Evolutionary conservation across 1,284 basidiomycete genomes (phyloP), one percentile per base, ranked within the genome.

Genomic region (Puccinia hordei): DNA sequence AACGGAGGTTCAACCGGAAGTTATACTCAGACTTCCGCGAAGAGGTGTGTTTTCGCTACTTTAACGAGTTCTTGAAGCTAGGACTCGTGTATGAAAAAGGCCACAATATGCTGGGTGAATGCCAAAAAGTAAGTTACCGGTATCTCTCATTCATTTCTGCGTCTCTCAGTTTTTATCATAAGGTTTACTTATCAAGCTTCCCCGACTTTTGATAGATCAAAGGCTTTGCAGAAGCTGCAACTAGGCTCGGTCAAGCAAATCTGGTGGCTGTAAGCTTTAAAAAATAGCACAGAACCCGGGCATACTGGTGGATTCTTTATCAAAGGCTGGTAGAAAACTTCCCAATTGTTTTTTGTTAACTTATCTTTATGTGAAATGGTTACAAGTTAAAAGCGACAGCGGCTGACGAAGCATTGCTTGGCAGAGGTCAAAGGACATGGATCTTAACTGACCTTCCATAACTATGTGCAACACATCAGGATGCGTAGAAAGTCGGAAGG

Each of bases 1-100:
- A 93, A 91, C 88, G 92, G 35, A 90, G 89, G 85, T 89, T 90
- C 83, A 94, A 93, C 85, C 88, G 91, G 82, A 92, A 91, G 83
- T 86, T 93, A 44, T 93, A 92, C 83, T 86, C 89, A 9, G 91
- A 93, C 71, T 85, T 84, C 59, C 73, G 84, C 12, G 84, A 85
- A 77, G 84, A 85, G 81, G 78, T 84, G n/a, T 85, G 84, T 82
- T 85, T 85, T 81, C 81, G 84, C 51, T 85, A 85, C 73, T 81
- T 85, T 49, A 83, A 75, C 63, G 82, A 49, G 83, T 85, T 76
- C 74, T 85, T 55, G 81, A 83, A 63, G 73, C 82, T 75, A 80
- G 83, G 51, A 65, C 72, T 41, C 3, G 44, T 61, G 24, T 0
- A 33, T 53, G 41, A 73, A 51, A 49, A 49, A 10, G 57, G 44